These are phyloP conservation scores for Fistulina hepatica DNA, from an alignment of 1,284 basidiomycete species.

Conservation along the genomic window DNA sequence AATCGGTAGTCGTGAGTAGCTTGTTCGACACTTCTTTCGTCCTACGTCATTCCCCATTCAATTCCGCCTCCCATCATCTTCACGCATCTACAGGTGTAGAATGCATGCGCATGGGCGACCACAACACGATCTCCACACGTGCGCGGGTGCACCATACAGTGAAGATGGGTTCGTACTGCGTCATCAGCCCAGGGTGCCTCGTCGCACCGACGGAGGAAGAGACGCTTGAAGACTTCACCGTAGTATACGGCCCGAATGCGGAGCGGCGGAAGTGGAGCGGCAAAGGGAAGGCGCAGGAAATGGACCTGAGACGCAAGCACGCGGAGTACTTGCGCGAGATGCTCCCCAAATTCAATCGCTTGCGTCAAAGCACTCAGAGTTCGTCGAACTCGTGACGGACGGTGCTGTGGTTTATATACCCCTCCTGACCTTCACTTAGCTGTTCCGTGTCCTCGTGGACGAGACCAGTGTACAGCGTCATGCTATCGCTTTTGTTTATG, in stretches of 20 bases:
- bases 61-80: constrained; percentile 1
- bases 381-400: too few relatives aligned
- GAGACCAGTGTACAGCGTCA: too few relatives aligned
- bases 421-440: too few relatives aligned
- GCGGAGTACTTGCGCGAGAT: constrained; percentile 85
- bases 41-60: background rate
- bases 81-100: constrained; percentile 56
- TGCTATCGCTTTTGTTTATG: too few relatives aligned
- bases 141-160: constrained; percentile 74
- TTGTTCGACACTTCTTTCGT: background rate
- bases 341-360: constrained; percentile 77
- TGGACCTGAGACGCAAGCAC: constrained; percentile 77
- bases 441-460: too few relatives aligned
- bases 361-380: constrained; percentile 55
- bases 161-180: constrained; percentile 68
- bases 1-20: constrained; percentile 71
- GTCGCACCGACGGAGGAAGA: constrained; percentile 69
- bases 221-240: constrained; percentile 74
- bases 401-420: too few relatives aligned
- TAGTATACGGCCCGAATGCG: constrained; percentile 69
- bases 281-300: constrained; percentile 73
- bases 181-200: constrained; percentile 70
- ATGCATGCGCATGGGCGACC: constrained; percentile 69
- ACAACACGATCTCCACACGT: constrained; percentile 77
- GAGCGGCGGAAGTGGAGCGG: constrained; percentile 78